Evolutionary conservation across 176 grass and related monocot species (phyloP), one percentile per base, ranked within the genome.

Genomic region (Zoysia pacifica): DNA sequence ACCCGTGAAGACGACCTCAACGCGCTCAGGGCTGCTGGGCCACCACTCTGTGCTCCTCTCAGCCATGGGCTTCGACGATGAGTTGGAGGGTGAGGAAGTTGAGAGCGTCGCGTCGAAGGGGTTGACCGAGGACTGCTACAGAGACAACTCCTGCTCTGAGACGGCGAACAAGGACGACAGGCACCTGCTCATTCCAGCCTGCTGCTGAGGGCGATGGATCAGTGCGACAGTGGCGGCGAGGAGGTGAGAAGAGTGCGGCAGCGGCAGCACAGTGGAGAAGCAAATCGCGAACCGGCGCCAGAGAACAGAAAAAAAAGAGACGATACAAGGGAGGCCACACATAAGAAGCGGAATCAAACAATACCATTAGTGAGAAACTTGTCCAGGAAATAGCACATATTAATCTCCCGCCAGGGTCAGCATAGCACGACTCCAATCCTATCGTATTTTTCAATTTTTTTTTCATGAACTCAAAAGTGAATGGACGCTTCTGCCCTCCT

Each of bases 31-130:
- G 2, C 53, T 88, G 61, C 88, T 94, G 2, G 80, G 72, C 7
- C 86, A 72, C 48, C 91, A 72, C 86, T 74, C 83, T 58, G 48
- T 13, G 60, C 63, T 91, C 35, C 80, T 92, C 20, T 65, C 75
- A n/a, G 69, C 52, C 16, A 65, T 64, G 4, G 85, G 86, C 50
- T 88, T 87, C 39, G 87, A 86, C 38, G 76, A 79, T 48, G 66
- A 65, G n/a, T 80, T 79, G 59, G 86, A 90, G 13, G 94, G 74
- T 38, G 83, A 87, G 83, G 87, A 89, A 20, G 20, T 19, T 39
- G 94, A 91, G 83, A 98, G 95, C 71, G 81, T 94, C 48, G 90
- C 78, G 56, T 98, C 95, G 11, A 84, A 81, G 86, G 86, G 81
- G 11, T n/a, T 91, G 42, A 81, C 84, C 11, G 91, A 91, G 61